Evolutionary conservation across 495 filamentous ascomycete genomes (phyloP), one percentile per base, ranked within the genome.

Genomic region (Aspergillus haitiensis): DNA sequence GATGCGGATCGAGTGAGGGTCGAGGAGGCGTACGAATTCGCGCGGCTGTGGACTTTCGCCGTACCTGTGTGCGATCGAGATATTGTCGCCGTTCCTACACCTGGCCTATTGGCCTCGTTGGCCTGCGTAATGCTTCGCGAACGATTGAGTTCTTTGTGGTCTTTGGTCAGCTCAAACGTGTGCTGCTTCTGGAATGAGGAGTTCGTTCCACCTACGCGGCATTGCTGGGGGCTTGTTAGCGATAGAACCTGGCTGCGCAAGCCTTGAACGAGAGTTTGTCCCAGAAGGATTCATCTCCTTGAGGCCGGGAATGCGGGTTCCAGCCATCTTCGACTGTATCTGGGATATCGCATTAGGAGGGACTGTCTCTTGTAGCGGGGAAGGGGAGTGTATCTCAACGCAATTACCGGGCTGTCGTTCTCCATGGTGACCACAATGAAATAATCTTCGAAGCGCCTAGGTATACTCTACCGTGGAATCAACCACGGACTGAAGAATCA

Each of bases 241-340:
- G 44, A 76, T 73, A 13, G 71, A 67, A 15, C 79, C 75, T 66
- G 86, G 83, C 39, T 78, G 76, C 58, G 79, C 72, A 34, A 78
- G 70, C 31, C 71, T 70, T 11, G 84, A 81, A 60, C 89, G 86
- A 58, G 84, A 77, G 74, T 94, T 94, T 61, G 77, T 84, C 55
- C 85, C 79, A 5, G 89, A 89, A 5, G 84, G 79, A 56, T 83
- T 82, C 70, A 87, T 81, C 59, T 88, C 86, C 47, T 65, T 67
- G 6, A 88, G 63, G 11, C 73, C 71, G 7, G 73, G 75, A n/a
- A 77, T 69, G 56, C 73, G 73, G 44, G 64, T 69, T n/a, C 72
- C 70, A 57, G 68, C 65, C 12, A 65, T 65, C 52, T 67, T 69
- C n/a, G 71, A 53, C 49, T 72, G 67, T 35, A 51, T 52, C 68